A percentile compares a stretch with the other conserved stretches of the same genome.
phyloP scores from a whole-genome alignment of 2,329 filamentous ascomycete genomes.

The Lasiodiplodia citricola region DNA sequence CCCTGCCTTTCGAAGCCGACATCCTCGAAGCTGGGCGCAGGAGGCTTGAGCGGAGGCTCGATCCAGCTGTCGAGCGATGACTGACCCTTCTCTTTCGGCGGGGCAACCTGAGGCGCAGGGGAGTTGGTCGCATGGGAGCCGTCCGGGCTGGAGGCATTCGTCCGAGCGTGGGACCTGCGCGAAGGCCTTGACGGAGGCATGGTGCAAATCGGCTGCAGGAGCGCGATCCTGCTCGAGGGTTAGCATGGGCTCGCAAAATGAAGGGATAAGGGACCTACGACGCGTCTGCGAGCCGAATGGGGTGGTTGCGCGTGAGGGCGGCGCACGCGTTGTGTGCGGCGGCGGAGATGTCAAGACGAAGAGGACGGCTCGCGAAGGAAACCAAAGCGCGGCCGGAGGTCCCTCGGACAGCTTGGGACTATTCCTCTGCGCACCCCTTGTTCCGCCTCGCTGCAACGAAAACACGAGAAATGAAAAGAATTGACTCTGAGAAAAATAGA shows the following conservation, averaged over 20 bases:
- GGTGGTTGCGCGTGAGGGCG: constrained; percentile 24
- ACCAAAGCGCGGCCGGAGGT: constrained; percentile 21
- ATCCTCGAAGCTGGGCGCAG: constrained; percentile 76
- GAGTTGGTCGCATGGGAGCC: constrained; percentile 34
- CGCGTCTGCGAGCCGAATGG: constrained; percentile 25
- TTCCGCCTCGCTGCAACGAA: constrained; percentile 6
- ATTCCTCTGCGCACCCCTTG: constrained; percentile 23
- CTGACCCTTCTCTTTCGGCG: constrained; percentile 43
- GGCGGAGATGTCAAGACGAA: constrained; percentile 14
- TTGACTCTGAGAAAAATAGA: not conserved
- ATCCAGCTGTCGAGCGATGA: constrained; percentile 56
- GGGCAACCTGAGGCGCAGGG: constrained; percentile 32
- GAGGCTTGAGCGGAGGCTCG: constrained; percentile 61
- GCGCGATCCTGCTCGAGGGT: constrained; percentile 26
- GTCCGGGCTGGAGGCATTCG: constrained; percentile 17
- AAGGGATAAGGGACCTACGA: constrained; percentile 16
- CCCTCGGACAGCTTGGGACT: constrained; percentile 16
- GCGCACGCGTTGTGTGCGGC: constrained; percentile 24
- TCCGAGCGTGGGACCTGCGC: constrained; percentile 37
- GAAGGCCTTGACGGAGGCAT: constrained; percentile 45
- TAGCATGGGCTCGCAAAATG: constrained; percentile 11
- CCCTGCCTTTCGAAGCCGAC: constrained; percentile 74
- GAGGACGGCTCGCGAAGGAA: constrained; percentile 26
- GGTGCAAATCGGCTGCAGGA: constrained; percentile 20
- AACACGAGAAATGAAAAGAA: not conserved